Percentiles rank a stretch among this genome's conserved stretches.
Conservation (phyloP, 2,329 filamentous ascomycete genomes). For the Magnaporthiopsis incrustans region DNA sequence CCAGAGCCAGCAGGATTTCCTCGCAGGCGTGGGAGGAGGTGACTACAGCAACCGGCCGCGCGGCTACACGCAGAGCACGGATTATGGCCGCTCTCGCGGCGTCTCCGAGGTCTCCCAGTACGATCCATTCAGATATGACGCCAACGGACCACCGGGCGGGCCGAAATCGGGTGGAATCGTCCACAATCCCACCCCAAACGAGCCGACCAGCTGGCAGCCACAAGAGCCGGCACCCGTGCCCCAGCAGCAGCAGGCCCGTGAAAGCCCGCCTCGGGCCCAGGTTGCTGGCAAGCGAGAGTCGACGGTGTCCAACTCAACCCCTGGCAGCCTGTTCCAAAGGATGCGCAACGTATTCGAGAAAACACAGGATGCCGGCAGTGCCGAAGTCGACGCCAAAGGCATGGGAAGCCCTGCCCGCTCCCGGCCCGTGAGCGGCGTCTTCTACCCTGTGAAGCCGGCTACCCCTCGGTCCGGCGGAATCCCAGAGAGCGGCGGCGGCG, state of each 20-base stretch:
- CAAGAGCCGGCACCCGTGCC: slow-evolving; percentile 3
- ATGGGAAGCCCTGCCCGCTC: slow-evolving; percentile 16
- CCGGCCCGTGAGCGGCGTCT: slow-evolving; percentile 18
- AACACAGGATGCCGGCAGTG: slow-evolving; percentile 6
- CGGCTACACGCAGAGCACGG: slow-evolving; percentile 2
- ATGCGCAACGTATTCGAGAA: slow-evolving; percentile 34
- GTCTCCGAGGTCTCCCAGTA: slow-evolving; percentile 16
- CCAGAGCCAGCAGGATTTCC: slow-evolving; percentile 6
- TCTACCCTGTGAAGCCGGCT: slow-evolving; percentile 10
- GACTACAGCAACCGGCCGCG: slow-evolving; percentile 6
- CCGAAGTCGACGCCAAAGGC: slow-evolving; percentile 1
- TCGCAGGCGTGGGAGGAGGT: slow-evolving; percentile 1
- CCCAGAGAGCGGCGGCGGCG: no score
- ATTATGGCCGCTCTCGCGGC: slow-evolving; percentile 1
- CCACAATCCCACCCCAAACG: not conserved
- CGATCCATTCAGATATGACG: slow-evolving; percentile 18
- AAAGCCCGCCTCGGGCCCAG: not conserved
- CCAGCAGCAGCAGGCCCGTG: not conserved
- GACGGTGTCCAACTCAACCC: slow-evolving; percentile 11
- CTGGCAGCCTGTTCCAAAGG: slow-evolving; percentile 27
- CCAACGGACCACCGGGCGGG: not conserved
- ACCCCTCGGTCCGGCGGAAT: slow-evolving; percentile 9
- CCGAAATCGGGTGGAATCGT: not conserved
- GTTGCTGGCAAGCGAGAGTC: slow-evolving; percentile 10
- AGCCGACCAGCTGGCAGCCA: slow-evolving; percentile 7